phyloP scores from a whole-genome alignment of 164 flowering plant species.

The Nymphaea colorata region DNA sequence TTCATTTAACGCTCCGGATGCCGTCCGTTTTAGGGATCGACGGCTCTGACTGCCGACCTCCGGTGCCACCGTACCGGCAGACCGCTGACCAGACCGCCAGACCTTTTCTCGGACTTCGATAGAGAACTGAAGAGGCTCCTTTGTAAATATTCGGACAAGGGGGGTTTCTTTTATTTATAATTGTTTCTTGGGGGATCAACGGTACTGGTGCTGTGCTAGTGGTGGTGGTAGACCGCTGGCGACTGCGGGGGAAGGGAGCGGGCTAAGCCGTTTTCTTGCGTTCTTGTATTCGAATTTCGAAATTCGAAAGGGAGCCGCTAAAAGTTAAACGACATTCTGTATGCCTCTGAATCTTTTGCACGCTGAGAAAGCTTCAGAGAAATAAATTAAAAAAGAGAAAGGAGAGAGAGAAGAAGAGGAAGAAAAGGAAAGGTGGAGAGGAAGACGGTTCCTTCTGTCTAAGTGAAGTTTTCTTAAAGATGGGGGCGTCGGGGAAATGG shows the following conservation, averaged over 20 bases:
- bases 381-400: neutral
- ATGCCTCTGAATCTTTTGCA: neutral
- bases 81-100: neutral
- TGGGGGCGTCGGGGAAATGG: conserved; percentile 93
- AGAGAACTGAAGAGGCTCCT: neutral
- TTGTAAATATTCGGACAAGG: no score
- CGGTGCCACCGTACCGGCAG: no score
- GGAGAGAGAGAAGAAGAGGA: neutral
- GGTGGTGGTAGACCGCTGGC: no score
- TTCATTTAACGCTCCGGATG: no score
- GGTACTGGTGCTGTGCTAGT: no score
- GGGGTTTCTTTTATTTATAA: no score
- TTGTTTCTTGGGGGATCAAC: no score
- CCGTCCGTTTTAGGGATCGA: no score
- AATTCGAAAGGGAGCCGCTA: neutral
- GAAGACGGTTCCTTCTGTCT: neutral
- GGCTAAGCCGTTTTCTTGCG: neutral
- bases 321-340: neutral
- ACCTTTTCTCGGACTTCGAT: neutral
- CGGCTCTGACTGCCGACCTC: no score
- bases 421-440: neutral
- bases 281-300: neutral
- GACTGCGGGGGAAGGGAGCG: neutral
- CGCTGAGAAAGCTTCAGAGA: neutral
- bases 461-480: conserved; percentile 6